phyloP scores from a whole-genome alignment of 306 rosid species.

The Sphenostylis stenocarpa region DNA sequence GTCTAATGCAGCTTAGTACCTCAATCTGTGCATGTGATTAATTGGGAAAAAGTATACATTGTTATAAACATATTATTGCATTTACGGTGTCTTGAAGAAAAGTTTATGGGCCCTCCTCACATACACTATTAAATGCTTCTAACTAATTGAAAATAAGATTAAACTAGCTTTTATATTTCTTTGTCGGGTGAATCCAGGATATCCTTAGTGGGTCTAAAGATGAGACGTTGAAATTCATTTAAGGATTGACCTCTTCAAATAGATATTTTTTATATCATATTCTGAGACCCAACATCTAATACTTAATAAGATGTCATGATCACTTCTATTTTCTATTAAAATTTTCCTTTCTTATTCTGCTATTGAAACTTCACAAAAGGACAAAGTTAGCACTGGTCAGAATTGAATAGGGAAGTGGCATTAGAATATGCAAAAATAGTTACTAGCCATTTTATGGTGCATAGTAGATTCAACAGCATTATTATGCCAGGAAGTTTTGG shows the following conservation, averaged over 20 bases:
- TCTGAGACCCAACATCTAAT: too few relatives aligned
- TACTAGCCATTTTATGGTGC: neutral
- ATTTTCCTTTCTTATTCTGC: neutral
- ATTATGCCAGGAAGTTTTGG: neutral
- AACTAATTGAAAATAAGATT: neutral
- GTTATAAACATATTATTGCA: neutral
- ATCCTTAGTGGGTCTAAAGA: too few relatives aligned
- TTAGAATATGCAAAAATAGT: neutral
- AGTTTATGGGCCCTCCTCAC: neutral
- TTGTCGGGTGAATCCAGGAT: too few relatives aligned
- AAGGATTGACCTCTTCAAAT: neutral
- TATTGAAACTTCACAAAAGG: neutral
- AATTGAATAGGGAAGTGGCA: neutral
- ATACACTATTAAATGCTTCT: neutral
- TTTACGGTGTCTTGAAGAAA: neutral
- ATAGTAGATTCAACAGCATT: neutral
- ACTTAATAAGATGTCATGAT: too few relatives aligned
- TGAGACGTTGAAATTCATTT: too few relatives aligned
- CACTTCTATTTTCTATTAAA: neutral
- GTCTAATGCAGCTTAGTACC: constrained; percentile 79
- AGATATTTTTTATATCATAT: neutral
- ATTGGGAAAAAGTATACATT: neutral
- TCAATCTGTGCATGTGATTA: constrained; percentile 60
- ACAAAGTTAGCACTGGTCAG: neutral
- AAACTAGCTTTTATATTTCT: neutral